phyloP scores from a whole-genome alignment of 179 eudicot species.

The Actinidia arguta region DNA sequence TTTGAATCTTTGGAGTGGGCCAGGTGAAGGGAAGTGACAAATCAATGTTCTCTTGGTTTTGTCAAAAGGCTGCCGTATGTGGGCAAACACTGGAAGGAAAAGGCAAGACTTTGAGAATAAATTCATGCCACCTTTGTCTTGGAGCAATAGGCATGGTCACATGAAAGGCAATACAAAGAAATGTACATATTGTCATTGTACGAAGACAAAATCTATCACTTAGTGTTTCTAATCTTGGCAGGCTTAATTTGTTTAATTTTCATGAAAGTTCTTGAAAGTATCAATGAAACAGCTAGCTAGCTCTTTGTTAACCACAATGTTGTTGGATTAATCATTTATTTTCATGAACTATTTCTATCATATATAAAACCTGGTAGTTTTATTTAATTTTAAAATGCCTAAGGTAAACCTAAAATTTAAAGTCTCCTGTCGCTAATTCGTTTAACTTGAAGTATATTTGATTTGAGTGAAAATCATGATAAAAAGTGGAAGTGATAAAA shows the following conservation, averaged over 20 bases:
- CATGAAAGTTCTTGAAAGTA: neutral
- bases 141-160: constrained; percentile 13
- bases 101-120: neutral
- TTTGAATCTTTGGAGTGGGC: constrained; percentile 3
- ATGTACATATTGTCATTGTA: constrained; percentile 13
- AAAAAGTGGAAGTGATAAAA: too few species aligned
- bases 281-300: neutral
- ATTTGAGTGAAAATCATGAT: too few species aligned
- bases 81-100: too few species aligned
- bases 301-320: neutral
- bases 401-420: neutral
- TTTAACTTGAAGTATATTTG: too few species aligned
- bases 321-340: neutral
- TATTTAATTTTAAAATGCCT: neutral
- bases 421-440: too few species aligned
- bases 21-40: constrained; percentile 9
- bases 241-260: neutral
- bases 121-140: constrained; percentile 12
- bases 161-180: constrained; percentile 12
- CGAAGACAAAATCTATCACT: constrained; percentile 11
- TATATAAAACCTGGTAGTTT: neutral
- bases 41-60: neutral
- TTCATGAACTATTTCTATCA: neutral
- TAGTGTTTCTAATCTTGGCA: neutral
- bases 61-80: constrained; percentile 21